Evolutionary conservation across 257 asterid species (phyloP).

Genomic region (Parsonsia alboflavescens): DNA sequence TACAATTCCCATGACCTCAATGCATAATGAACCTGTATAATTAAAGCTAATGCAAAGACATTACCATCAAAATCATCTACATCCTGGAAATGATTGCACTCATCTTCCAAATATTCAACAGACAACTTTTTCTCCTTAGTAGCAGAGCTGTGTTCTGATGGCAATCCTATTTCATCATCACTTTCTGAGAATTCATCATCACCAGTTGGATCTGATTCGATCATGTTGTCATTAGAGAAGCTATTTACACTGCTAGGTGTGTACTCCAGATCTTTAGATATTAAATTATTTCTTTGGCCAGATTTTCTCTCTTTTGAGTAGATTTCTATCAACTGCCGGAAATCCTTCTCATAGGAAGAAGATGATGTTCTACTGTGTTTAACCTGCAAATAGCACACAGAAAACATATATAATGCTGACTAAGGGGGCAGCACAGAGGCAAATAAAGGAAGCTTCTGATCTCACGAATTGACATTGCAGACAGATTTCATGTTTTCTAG

Average conservation of each 20-base stretch:
- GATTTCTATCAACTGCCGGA: slow-evolving; percentile 39
- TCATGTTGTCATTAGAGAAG: slow-evolving; percentile 24
- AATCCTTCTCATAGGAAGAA: slow-evolving; percentile 56
- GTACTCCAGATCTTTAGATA: slow-evolving; percentile 26
- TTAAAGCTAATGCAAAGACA: not conserved
- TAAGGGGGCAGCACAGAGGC: not conserved
- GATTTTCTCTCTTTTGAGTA: slow-evolving; percentile 36
- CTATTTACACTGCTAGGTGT: slow-evolving; percentile 19
- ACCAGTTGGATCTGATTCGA: slow-evolving; percentile 27
- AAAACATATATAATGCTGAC: slow-evolving; percentile 7
- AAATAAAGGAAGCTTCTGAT: not conserved
- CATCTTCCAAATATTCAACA: slow-evolving; percentile 70
- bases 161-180: slow-evolving; percentile 28
- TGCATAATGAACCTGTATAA: not conserved
- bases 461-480: not conserved
- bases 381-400: slow-evolving; percentile 36
- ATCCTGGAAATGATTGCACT: slow-evolving; percentile 45
- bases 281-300: slow-evolving; percentile 16
- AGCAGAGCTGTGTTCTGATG: slow-evolving; percentile 21
- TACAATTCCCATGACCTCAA: not conserved
- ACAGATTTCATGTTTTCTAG: not conserved
- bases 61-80: slow-evolving; percentile 77
- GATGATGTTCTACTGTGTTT: slow-evolving; percentile 58
- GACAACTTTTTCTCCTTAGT: slow-evolving; percentile 48
- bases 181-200: slow-evolving; percentile 35